Base-by-base conservation (phyloP, 495 filamentous ascomycete genomes). In the Aspergillus kassunensis region DNA sequence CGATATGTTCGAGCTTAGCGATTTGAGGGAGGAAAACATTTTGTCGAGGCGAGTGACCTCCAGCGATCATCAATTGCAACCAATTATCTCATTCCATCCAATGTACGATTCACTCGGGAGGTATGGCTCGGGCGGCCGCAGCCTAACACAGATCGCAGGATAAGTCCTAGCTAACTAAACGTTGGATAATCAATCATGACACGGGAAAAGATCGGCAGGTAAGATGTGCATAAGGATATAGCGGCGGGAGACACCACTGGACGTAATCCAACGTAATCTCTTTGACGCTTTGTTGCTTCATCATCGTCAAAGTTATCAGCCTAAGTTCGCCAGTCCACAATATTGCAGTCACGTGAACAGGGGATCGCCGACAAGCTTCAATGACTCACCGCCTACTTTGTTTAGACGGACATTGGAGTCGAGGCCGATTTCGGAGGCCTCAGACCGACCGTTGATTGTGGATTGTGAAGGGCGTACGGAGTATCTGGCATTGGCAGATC, bases 11-110 rank as follows among this genome's bases (percentile, higher is more conserved):
- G 88, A 88, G 45, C 83, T 82, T 68, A 98, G 89, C 25, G 93
- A 91, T 68, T 97, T 97, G 61, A 97, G 74, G 56, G 84, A 88
- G 54, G 89, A 85, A 68, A 97, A 96, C 92, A 96, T 96, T 44
- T 47, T 49, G 16, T 25, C 16, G n/a, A 37, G 13, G 18, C 16
- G 36, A 33, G 18, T 3, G 34, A 21, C 16, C n/a, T 30, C 8
- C 35, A 16, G 23, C 23, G 24, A 35, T 44, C 16, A 33, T 27
- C 33, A 20, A 42, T n/a, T 18, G 39, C 21, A 24, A 11, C 2
- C 42, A 23, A 39, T 40, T 19, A 41, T 46, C 33, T 55, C 30
- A 45, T 52, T 27, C 40, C 21, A 58, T 44, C 34, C 44, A 39
- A 40, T 41, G 42, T 48, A 16, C 31, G 9, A 25, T 29, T 51